These are phyloP conservation scores for Paramecium pentaurelia DNA, from an alignment of 73 alveolate genomes.

Conservation along the genomic window DNA sequence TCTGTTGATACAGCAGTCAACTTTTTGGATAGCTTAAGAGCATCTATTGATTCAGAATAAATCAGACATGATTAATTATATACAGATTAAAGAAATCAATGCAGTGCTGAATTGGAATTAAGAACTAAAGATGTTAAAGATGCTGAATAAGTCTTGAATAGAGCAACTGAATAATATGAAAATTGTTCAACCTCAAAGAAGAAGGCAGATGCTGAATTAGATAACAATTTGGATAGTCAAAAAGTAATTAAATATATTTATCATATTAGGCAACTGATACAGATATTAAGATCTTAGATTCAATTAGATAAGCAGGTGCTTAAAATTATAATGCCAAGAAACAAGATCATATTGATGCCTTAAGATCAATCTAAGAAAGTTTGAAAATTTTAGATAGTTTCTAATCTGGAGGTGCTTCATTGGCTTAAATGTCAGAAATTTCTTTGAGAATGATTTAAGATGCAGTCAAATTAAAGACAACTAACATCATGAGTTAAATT, in stretches of 20 bases:
- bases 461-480: conserved; percentile 37
- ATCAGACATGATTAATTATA: conserved; percentile 38
- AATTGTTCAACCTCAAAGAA: conserved; percentile 41
- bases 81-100: conserved; percentile 33
- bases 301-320: conserved; percentile 33
- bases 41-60: conserved; percentile 48
- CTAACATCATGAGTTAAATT: conserved; percentile 15
- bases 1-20: conserved; percentile 48
- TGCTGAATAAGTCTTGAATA: conserved; percentile 47
- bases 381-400: conserved; percentile 31
- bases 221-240: conserved; percentile 39
- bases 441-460: conserved; percentile 33
- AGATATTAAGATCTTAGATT: conserved; percentile 47
- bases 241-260: neutral
- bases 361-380: conserved; percentile 45
- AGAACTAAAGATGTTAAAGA: conserved; percentile 48
- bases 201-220: conserved; percentile 56
- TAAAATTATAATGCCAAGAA: conserved; percentile 28
- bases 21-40: conserved; percentile 27
- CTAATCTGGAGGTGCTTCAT: conserved; percentile 50
- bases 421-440: conserved; percentile 45
- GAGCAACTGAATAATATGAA: conserved; percentile 48
- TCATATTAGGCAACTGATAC: conserved; percentile 3
- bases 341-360: conserved; percentile 51
- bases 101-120: conserved; percentile 15